Base-by-base conservation (phyloP, 1,139 yeast species). In the Diutina scorzettiae region DNA sequence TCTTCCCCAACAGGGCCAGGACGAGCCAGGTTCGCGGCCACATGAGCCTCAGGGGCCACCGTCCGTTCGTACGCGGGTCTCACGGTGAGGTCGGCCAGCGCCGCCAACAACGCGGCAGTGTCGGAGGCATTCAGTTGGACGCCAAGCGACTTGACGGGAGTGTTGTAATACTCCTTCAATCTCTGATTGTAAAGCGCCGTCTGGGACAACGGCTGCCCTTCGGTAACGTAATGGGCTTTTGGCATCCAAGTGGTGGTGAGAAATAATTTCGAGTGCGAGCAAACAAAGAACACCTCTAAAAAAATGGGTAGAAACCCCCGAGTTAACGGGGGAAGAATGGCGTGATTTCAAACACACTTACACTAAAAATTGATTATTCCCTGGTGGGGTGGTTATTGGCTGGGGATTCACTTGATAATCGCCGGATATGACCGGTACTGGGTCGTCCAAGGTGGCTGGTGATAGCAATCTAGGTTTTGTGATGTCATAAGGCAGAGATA, bases 181-280 rank as follows among this genome's bases (percentile, higher is more conserved):
- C 81, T 81, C 48, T 86, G 89, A 51, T 78, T 81, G 62, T 84
- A 85, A 44, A 79, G 60, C 3, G 94, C 94, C 56, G 80, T 84
- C 49, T 73, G 76, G 37, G 85, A 77, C 47, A 81, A 66, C 14
- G 85, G 86, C 53, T 76, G 76, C 17, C 85, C 87, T 48, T 74
- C 68, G 43, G 75, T 66, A 59, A 79, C 85, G 56, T 81, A 81
- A 41, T 34, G 39, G n/a, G 39, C 28, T 34, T 34, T 34, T 19
- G 39, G 39, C 39, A 34, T 34, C n/a, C 8, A 6, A 5, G 9
- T 27, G 5, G 7, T 27, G n/a, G 30, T 16, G 12, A 8, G n/a
- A 18, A 9, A n/a, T 9, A 14, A 5, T 9, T 7, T 5, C 18
- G 17, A 7, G 31, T 16, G n/a, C 31, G 31, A 14, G 17, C 31